phyloP scores from a whole-genome alignment of 495 filamentous ascomycete genomes.

The Penicillium nucicola region DNA sequence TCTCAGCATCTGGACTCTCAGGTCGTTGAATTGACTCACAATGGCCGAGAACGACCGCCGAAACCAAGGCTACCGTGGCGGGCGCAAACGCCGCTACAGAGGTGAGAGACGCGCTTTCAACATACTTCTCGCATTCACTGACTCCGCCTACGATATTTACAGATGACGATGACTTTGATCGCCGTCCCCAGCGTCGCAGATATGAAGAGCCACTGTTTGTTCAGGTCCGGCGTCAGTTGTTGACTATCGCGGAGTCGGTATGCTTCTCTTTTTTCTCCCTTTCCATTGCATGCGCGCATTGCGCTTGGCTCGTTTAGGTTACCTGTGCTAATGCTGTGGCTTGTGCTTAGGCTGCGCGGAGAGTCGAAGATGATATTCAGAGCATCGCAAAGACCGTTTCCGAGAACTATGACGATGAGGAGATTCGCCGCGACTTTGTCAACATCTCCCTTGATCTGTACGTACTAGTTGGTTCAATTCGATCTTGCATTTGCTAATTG shows the following conservation, averaged over 20 bases:
- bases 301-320: conserved; percentile 1
- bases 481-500: conserved; percentile 5
- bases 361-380: conserved; percentile 76
- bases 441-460: conserved; percentile 73
- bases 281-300: conserved; percentile 1
- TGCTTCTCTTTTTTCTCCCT: conserved; percentile 13
- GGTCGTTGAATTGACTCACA: not conserved
- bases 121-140: conserved; percentile 8
- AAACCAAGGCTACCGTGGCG: conserved; percentile 52
- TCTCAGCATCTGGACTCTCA: not conserved
- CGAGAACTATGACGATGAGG: conserved; percentile 79
- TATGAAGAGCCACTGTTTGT: conserved; percentile 75
- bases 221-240: conserved; percentile 74
- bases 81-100: conserved; percentile 64
- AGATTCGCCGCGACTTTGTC: conserved; percentile 64
- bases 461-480: conserved; percentile 17
- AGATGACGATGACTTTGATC: conserved; percentile 78
- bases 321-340: not conserved
- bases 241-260: conserved; percentile 82
- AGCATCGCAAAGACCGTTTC: conserved; percentile 72
- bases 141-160: conserved; percentile 1
- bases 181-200: conserved; percentile 69
- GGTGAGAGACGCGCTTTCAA: conserved; percentile 33
- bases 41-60: conserved; percentile 79
- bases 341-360: conserved; percentile 57